A percentile compares a stretch with the other conserved stretches of the same genome.
Conservation (phyloP, 2,329 filamentous ascomycete genomes). For the Aspergillus fischeri region DNA sequence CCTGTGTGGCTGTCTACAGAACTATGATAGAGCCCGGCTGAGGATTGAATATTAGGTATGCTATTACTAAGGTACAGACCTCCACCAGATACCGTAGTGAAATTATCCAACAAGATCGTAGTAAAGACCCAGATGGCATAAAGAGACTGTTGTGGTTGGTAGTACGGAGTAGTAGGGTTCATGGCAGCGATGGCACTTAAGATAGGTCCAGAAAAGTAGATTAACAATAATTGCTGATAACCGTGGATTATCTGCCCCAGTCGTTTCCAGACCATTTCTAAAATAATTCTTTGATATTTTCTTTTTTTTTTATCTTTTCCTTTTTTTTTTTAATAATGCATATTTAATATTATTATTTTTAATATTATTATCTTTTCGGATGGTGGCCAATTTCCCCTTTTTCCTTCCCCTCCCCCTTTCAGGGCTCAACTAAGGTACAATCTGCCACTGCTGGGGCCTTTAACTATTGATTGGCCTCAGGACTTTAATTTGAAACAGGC, state of each 20-base stretch:
- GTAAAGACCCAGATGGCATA: constrained; percentile 9
- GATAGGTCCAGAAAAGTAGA: not conserved
- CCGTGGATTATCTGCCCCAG: not conserved
- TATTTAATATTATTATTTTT: not conserved
- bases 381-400: not conserved
- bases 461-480: not conserved
- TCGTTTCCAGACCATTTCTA: not conserved
- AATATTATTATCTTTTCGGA: not conserved
- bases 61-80: not conserved
- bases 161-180: too few species aligned
- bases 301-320: not conserved
- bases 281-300: not conserved
- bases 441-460: not conserved
- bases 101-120: constrained; percentile 11
- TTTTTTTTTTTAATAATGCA: not conserved
- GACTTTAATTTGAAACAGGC: constrained; percentile 36
- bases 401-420: constrained; percentile 13
- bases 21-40: too few species aligned
- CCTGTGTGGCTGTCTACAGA: not conserved
- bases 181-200: too few species aligned
- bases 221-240: not conserved
- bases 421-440: constrained; percentile 6
- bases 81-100: not conserved
- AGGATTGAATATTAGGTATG: not conserved
- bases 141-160: not conserved